Conservation (phyloP, 768 basidiomycete genomes). For the Hygrophoropsis aurantiaca region DNA sequence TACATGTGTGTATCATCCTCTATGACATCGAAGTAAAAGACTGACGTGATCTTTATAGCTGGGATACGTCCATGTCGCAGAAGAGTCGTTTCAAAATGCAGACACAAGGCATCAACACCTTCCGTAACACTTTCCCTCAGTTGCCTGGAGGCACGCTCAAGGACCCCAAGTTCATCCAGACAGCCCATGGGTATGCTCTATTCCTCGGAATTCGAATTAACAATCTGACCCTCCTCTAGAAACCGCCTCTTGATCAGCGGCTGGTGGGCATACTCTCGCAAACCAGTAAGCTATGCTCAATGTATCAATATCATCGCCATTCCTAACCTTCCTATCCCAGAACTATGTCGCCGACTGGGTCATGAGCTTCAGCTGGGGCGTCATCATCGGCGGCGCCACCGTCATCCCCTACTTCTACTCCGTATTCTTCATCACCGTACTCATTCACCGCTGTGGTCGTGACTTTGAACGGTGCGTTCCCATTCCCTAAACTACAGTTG, state of each 20-base stretch:
- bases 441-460: conserved; percentile 86
- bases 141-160: conserved; percentile 78
- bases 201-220: background rate
- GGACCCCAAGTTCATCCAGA: conserved; percentile 91
- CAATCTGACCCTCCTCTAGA: conserved; percentile 36
- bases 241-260: conserved; percentile 91
- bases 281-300: conserved; percentile 62
- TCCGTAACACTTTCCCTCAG: conserved; percentile 93
- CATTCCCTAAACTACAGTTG: background rate
- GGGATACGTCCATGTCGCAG: conserved; percentile 94
- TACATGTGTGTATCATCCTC: conserved; percentile 55
- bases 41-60: conserved; percentile 46
- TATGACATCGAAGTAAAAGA: background rate
- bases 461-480: conserved; percentile 84
- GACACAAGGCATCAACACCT: conserved; percentile 80
- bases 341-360: conserved; percentile 95
- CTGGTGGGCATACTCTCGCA: conserved; percentile 93
- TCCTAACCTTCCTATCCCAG: conserved; percentile 30
- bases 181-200: conserved; percentile 75
- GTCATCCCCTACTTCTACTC: conserved; percentile 97
- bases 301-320: background rate
- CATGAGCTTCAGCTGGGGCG: conserved; percentile 85
- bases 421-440: conserved; percentile 91
- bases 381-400: conserved; percentile 68
- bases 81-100: conserved; percentile 99